Base-by-base conservation (phyloP, 768 basidiomycete species). In the Psilocybe cubensis region DNA sequence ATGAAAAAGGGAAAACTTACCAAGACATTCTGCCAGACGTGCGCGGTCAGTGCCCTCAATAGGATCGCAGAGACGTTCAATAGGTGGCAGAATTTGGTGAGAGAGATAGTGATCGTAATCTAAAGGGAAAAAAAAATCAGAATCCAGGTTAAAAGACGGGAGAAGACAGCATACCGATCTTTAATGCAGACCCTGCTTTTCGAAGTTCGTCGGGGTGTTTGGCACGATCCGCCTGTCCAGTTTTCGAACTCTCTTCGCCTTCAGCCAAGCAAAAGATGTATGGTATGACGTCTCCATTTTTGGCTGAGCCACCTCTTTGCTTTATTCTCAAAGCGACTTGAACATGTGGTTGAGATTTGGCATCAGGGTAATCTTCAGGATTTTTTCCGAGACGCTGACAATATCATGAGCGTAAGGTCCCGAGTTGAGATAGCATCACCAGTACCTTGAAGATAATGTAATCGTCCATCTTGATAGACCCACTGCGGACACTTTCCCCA, bases 321-420 rank as follows among this genome's bases (percentile, higher is more conserved):
- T 95, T 96, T 88, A 96, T 84, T 35, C 92, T 83, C 47, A 97
- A 75, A 0, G 96, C 96, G 17, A 99, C 97, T 66, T 97, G 95
- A 1, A 98, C 96, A 66, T 99, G 97, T 1, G 97, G 97, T 65
- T 96, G 96, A 35, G 80, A 87, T 73, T 98, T 98, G 6, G 86
- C 91, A 68, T 98, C 96, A 0, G 96, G 96, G 68, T 98, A 99
- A 66, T 97, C 96, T 64, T 96, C 92, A 0, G 96, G 96, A 60
- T 93, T 93, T 77, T 98, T 98, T 12, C 97, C 93, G 53, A 99
- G 79, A 53, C 97, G 91, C 94, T 97, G 67, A 20, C n/a, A 21
- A 9, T 51, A 10, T 50, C 14, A 60, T 48, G 14, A 58, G 25
- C 29, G 56, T 18, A 46, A 10, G 28, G 17, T n/a, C 3, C 38